Evolutionary conservation across 2,329 filamentous ascomycete genomes (phyloP).

Genomic region (Hypoxylon sp.): DNA sequence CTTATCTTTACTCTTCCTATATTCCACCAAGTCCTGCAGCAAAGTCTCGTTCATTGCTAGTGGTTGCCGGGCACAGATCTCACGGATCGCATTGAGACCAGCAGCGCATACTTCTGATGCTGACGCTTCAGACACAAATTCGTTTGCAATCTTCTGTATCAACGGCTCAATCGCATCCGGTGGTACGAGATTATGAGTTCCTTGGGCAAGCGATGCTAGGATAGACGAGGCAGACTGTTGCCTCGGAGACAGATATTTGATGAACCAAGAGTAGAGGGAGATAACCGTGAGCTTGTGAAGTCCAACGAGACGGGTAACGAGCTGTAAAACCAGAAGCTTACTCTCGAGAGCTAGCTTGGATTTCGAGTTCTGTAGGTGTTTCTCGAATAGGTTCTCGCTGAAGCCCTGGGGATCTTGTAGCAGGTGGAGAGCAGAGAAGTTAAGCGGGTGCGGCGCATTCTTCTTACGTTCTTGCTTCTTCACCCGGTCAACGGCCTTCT

Average conservation of each 20-base stretch:
- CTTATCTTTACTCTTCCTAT: conserved; percentile 98
- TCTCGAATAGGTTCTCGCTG: conserved; percentile 88
- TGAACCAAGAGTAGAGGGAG: conserved; percentile 94
- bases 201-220: conserved; percentile 91
- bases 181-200: conserved; percentile 90
- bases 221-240: conserved; percentile 95
- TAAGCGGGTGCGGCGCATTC: conserved; percentile 86
- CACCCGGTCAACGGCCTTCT: conserved; percentile 84
- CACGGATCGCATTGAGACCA: conserved; percentile 93
- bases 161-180: conserved; percentile 93
- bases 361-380: conserved; percentile 90
- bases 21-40: conserved; percentile 95
- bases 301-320: conserved; percentile 91
- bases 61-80: conserved; percentile 92
- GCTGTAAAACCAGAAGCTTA: conserved; percentile 88
- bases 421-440: conserved; percentile 95
- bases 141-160: conserved; percentile 95
- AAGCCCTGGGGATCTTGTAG: conserved; percentile 96
- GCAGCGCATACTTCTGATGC: conserved; percentile 92
- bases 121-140: conserved; percentile 96
- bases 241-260: conserved; percentile 89
- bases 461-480: conserved; percentile 91
- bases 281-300: conserved; percentile 93
- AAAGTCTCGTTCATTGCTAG: conserved; percentile 96
- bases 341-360: conserved; percentile 89